Evolutionary conservation across 805 yeast genomes (phyloP), one percentile per base, ranked within the genome.

Genomic region (Zygoascus biomembranicola): DNA sequence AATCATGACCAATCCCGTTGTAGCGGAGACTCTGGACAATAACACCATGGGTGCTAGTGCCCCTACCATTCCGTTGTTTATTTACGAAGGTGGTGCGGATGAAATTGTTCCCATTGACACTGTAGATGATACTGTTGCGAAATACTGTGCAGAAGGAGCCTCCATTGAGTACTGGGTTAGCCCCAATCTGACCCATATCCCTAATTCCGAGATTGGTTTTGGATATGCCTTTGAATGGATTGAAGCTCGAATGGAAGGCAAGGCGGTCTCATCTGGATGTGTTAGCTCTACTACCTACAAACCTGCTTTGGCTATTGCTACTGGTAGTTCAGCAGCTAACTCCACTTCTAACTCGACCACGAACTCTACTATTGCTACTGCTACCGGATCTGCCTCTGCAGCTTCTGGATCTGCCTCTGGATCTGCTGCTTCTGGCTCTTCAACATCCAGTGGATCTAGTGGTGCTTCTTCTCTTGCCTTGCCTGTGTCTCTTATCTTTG

Each of bases 11-110:
- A 31, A 47, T 20, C 55, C 56, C 20, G 45, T 37, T 26, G 47
- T 57, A 20, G 49, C 37, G 18, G 47, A 53, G 43, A 43, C 54
- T 43, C 50, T 57, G 28, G 50, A 52, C 41, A 58, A 57, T 8
- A 56, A 58, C 20, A 52, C 61, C 28, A 41, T 54, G 52, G 60
- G 57, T 13, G 57, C 45, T 9, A 14, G 57, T 13, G 47, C 51
- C 8, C 65, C 65, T 2, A 50, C 37, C 13, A 35, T 53, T 23
- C 66, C 64, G 2, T 32, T 62, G 52, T 56, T 48, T 41, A 56
- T 63, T n/a, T 61, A 59, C 52, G 60, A 63, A 42, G 62, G 64
- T 20, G 52, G 49, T 13, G 32, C 47, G 20, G 66, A 63, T 47
- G 61, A 59, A 45, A 52, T 62, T 31, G 61, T 52, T 26, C 59